A percentile compares a stretch with the other conserved stretches of the same genome.
Conservation (phyloP, 306 rosid genomes). For the Neltuma alba region DNA sequence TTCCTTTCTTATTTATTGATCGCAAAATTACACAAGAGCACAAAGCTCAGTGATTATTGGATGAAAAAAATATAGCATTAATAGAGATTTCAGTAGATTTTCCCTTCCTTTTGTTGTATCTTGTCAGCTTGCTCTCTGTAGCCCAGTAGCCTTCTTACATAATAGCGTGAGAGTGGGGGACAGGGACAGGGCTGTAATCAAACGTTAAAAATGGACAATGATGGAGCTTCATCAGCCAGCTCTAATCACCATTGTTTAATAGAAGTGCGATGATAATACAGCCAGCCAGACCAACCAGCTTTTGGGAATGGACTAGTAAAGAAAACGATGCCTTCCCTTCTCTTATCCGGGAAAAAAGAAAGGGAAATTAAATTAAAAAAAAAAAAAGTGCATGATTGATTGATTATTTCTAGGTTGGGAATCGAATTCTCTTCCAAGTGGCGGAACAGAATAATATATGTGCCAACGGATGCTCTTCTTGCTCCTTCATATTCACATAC, state of each 20-base stretch:
- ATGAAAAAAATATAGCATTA: not conserved
- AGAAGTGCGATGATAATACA: not conserved
- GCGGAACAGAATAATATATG: not conserved
- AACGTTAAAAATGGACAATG: slow-evolving; percentile 30
- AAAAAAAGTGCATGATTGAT: slow-evolving; percentile 31
- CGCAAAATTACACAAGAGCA: not conserved
- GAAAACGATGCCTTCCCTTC: slow-evolving; percentile 52
- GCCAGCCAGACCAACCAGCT: slow-evolving; percentile 18
- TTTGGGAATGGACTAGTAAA: slow-evolving; percentile 35
- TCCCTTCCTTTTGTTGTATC: not conserved
- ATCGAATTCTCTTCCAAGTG: slow-evolving; percentile 48
- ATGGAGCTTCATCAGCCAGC: slow-evolving; percentile 27
- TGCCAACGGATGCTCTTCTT: not conserved
- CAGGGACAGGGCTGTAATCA: slow-evolving; percentile 1
- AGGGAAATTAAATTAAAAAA: slow-evolving; percentile 35
- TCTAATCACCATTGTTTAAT: slow-evolving; percentile 20
- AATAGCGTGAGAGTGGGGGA: not conserved
- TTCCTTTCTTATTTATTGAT: not conserved
- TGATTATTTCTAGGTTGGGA: slow-evolving; percentile 40
- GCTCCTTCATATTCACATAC: not conserved
- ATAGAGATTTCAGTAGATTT: not conserved
- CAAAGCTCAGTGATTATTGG: not conserved
- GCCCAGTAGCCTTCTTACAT: not conserved
- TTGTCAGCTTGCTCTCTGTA: not conserved
- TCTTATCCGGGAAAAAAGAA: slow-evolving; percentile 47